A percentile compares a stretch with the other conserved stretches of the same genome.
Evolutionary conservation across 2,329 filamentous ascomycete genomes (phyloP).

Genomic region (Madurella fahalii): DNA sequence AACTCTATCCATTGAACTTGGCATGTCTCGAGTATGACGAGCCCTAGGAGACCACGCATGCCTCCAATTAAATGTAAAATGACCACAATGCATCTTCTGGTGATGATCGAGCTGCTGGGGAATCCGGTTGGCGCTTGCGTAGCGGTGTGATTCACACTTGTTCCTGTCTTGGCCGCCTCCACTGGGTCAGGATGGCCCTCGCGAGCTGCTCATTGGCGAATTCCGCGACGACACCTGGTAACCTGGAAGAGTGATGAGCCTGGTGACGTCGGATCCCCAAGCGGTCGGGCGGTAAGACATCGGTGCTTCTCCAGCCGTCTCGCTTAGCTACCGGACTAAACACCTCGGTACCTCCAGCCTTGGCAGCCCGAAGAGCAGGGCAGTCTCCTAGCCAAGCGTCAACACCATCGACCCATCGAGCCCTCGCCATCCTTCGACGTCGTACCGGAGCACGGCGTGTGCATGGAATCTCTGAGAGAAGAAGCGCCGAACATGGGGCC

Average conservation of each 20-base stretch:
- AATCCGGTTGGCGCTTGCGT: too few species aligned
- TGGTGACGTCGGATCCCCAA: not conserved
- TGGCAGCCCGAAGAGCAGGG: not conserved
- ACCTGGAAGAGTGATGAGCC: not conserved
- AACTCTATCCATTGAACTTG: not conserved
- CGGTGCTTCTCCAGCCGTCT: slow-evolving; percentile 24
- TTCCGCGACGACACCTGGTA: not conserved
- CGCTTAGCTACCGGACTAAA: slow-evolving; percentile 8
- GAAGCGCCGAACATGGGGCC: slow-evolving; percentile 14
- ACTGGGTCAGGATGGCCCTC: too few species aligned
- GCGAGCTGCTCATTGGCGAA: too few species aligned
- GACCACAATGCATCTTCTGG: too few species aligned
- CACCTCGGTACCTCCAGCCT: not conserved
- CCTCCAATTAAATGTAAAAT: too few species aligned
- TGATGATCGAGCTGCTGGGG: too few species aligned
- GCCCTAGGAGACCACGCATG: too few species aligned
- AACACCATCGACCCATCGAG: not conserved
- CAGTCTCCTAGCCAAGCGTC: not conserved
- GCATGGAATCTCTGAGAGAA: slow-evolving; percentile 3
- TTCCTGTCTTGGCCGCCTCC: too few species aligned
- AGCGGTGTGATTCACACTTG: too few species aligned
- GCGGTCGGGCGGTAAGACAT: slow-evolving; percentile 20
- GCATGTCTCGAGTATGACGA: not conserved
- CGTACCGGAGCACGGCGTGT: not conserved
- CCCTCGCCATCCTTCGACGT: not conserved